A percentile compares a stretch with the other conserved stretches of the same genome.
Evolutionary conservation across 352 stramenopile species (phyloP).

Genomic region (Phytophthora litchii): DNA sequence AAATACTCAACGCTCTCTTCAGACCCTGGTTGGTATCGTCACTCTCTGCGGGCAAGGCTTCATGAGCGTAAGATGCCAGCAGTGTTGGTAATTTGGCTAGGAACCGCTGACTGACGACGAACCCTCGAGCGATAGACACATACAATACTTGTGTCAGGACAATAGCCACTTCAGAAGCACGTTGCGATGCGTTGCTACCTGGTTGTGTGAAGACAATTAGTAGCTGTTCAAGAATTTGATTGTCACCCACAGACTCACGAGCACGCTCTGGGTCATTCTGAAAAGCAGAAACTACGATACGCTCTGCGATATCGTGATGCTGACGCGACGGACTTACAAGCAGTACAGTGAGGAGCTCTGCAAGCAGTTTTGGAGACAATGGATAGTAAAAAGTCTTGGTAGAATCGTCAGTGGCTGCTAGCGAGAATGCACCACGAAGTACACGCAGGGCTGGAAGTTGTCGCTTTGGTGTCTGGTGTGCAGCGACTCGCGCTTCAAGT

Average conservation of each 20-base stretch:
- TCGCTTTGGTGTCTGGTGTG: constrained; percentile 46
- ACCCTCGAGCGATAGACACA: constrained; percentile 45
- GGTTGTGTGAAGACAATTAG: constrained; percentile 70
- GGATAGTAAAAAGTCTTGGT: constrained; percentile 45
- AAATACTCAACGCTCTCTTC: constrained; percentile 52
- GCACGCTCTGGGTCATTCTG: constrained; percentile 39
- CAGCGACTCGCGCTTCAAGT: constrained; percentile 33
- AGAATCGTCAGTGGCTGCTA: constrained; percentile 3
- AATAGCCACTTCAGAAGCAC: constrained; percentile 30
- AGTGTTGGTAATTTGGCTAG: constrained; percentile 56
- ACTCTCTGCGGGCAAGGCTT: constrained; percentile 7
- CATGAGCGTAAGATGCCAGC: constrained; percentile 28
- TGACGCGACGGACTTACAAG: constrained; percentile 54
- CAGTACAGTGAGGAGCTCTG: constrained; percentile 66
- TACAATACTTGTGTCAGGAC: constrained; percentile 61
- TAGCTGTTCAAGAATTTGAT: constrained; percentile 70
- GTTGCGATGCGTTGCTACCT: constrained; percentile 26
- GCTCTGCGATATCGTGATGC: constrained; percentile 47
- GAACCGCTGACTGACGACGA: constrained; percentile 65
- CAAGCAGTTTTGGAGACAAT: constrained; percentile 56
- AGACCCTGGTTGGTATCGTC: constrained; percentile 31
- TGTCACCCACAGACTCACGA: constrained; percentile 51
- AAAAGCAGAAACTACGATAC: constrained; percentile 63
- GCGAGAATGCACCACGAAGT: constrained; percentile 43
- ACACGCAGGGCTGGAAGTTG: constrained; percentile 54